Conservation (phyloP, 306 rosid species). For the Delonix regia region DNA sequence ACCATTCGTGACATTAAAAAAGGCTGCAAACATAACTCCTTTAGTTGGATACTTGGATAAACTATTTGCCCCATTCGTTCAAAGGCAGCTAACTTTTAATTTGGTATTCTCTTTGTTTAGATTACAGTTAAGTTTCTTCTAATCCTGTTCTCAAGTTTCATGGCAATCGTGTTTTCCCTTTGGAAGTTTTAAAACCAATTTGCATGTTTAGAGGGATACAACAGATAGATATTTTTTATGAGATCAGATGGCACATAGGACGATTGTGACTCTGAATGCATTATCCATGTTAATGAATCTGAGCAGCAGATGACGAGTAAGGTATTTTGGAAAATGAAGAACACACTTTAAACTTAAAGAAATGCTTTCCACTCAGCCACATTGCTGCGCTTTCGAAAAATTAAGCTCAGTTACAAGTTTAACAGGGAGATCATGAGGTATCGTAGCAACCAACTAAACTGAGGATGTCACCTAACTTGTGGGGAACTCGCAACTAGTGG, state of each 20-base stretch:
- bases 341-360: slow-evolving; percentile 16
- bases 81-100: slow-evolving; percentile 36
- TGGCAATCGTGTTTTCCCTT: background rate
- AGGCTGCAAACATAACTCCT: slow-evolving; percentile 13
- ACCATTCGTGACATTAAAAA: too few species aligned
- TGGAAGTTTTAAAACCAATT: slow-evolving; percentile 15
- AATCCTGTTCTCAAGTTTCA: slow-evolving; percentile 4
- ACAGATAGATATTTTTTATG: background rate
- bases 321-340: background rate
- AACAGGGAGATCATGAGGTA: background rate
- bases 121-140: slow-evolving; percentile 9
- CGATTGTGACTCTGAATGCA: slow-evolving; percentile 5
- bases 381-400: slow-evolving; percentile 10
- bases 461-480: background rate
- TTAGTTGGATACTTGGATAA: slow-evolving; percentile 10
- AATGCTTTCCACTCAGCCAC: background rate
- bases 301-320: background rate
- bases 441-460: slow-evolving; percentile 3
- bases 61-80: background rate
- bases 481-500: background rate
- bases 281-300: slow-evolving; percentile 39
- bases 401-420: slow-evolving; percentile 24
- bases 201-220: slow-evolving; percentile 27
- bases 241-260: background rate
- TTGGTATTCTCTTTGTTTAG: slow-evolving; percentile 34